These are phyloP conservation scores for Eragrostis tef DNA, from an alignment of 202 grass and related monocot genomes.

Conservation along the genomic window DNA sequence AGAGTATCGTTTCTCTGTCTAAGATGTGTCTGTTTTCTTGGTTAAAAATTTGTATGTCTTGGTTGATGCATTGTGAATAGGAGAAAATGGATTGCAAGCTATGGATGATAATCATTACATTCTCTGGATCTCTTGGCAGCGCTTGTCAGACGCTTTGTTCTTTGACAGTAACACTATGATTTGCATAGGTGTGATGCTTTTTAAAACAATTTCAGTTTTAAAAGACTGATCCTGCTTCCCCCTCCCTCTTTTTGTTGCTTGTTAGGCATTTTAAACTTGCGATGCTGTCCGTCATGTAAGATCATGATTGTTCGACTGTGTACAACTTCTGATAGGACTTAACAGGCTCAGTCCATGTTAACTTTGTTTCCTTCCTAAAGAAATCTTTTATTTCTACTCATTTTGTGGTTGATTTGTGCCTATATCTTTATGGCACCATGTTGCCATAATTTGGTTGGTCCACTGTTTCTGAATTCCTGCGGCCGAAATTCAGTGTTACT, in stretches of 20 bases:
- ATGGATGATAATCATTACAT: background rate
- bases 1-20: background rate
- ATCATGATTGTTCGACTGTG: constrained; percentile 5
- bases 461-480: background rate
- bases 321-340: background rate
- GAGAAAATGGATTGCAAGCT: background rate
- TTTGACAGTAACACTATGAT: background rate
- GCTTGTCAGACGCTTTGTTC: background rate
- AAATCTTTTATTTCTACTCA: background rate
- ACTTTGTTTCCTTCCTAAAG: background rate
- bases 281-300: background rate
- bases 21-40: constrained; percentile 16
- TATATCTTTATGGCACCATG: constrained; percentile 3
- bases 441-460: constrained; percentile 26
- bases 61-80: background rate
- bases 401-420: background rate
- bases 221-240: background rate
- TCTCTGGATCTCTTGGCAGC: constrained; percentile 6
- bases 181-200: background rate
- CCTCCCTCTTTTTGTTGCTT: background rate
- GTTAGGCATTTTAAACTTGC: background rate
- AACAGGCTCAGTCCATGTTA: constrained; percentile 3
- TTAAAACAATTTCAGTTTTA: background rate
- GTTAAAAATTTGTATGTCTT: background rate
- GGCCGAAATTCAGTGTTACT: background rate